phyloP scores from a whole-genome alignment of 768 basidiomycete genomes.

The Russula foetens region DNA sequence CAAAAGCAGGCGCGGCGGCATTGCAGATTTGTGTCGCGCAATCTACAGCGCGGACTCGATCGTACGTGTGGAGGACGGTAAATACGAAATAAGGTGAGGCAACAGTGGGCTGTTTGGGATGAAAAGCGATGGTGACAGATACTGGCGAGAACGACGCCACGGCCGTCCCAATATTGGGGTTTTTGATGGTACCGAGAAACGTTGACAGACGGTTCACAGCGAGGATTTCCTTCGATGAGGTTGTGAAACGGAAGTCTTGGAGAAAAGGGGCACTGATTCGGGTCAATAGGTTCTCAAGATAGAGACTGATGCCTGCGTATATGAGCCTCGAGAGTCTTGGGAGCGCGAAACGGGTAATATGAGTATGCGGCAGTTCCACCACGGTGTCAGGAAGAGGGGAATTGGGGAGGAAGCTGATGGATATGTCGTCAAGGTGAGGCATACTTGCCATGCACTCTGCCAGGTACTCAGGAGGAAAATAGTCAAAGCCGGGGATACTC shows the following conservation, averaged over 20 bases:
- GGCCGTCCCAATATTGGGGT: too few species aligned
- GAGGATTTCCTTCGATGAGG: background rate
- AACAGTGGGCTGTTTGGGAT: too few species aligned
- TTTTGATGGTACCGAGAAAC: background rate
- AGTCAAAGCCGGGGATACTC: background rate
- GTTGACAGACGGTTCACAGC: background rate
- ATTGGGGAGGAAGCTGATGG: too few species aligned
- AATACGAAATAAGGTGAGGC: too few species aligned
- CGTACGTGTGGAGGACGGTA: too few species aligned
- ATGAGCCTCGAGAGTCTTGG: background rate
- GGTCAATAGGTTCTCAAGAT: background rate
- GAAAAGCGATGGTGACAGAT: too few species aligned
- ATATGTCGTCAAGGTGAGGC: too few species aligned
- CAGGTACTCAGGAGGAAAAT: background rate
- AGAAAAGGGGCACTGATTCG: background rate
- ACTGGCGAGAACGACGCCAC: too few species aligned
- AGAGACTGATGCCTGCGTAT: background rate
- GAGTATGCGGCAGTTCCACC: background rate
- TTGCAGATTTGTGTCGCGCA: too few species aligned
- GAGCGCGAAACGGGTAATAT: background rate
- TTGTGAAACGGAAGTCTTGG: background rate
- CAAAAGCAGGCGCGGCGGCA: too few species aligned
- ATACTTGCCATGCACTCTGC: background rate
- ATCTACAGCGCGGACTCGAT: too few species aligned
- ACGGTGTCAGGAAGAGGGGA: background rate